A percentile compares a stretch with the other conserved stretches of the same genome.
Conservation (phyloP, 2,329 filamentous ascomycete genomes). For the Diaporthe sp. region DNA sequence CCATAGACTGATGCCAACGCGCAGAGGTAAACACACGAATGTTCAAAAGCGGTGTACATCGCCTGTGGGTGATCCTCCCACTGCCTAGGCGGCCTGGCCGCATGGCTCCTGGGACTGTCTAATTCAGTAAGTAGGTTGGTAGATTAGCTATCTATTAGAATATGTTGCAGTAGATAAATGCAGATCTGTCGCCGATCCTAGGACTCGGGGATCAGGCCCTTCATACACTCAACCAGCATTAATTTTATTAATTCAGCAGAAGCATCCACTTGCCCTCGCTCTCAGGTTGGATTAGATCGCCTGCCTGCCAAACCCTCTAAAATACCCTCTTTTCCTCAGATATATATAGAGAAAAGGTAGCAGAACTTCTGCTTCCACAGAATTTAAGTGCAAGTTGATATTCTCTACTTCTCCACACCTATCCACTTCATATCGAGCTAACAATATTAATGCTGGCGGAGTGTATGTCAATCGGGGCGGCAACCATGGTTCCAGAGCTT, state of each 20-base stretch:
- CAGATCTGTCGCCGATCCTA: slow-evolving; percentile 3
- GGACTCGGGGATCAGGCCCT: slow-evolving; percentile 7
- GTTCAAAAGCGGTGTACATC: neutral
- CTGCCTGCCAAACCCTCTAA: too few relatives aligned
- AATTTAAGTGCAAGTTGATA: too few relatives aligned
- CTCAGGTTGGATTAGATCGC: too few relatives aligned
- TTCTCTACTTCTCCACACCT: too few relatives aligned
- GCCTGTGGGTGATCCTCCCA: neutral
- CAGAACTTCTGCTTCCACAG: too few relatives aligned
- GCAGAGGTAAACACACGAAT: neutral
- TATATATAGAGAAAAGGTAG: too few relatives aligned
- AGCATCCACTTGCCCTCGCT: too few relatives aligned
- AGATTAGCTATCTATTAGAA: neutral
- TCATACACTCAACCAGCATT: too few relatives aligned
- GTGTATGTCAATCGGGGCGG: slow-evolving; percentile 17
- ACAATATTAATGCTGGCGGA: too few relatives aligned
- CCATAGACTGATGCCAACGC: neutral
- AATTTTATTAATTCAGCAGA: too few relatives aligned
- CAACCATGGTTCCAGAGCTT: neutral
- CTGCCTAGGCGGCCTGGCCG: neutral
- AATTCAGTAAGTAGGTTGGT: neutral
- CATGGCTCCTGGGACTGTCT: neutral
- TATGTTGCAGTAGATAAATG: neutral
- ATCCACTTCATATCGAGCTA: too few relatives aligned
- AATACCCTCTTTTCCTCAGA: too few relatives aligned